phyloP scores from a whole-genome alignment of 208 protist genomes.

The Leishmania amazonensis region DNA sequence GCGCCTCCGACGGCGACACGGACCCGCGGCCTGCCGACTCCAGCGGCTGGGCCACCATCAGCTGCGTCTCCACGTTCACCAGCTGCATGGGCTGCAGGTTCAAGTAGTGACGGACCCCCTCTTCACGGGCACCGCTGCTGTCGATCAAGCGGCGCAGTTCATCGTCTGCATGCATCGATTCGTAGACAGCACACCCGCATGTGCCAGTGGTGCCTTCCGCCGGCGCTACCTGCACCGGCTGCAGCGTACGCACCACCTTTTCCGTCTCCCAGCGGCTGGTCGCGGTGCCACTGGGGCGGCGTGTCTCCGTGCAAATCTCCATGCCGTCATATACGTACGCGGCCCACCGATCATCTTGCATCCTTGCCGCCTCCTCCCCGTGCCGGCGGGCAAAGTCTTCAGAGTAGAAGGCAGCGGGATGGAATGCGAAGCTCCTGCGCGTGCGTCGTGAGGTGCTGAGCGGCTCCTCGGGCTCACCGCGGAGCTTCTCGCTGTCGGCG shows the following conservation, averaged over 20 bases:
- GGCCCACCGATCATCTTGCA: constrained; percentile 31
- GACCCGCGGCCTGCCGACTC: constrained; percentile 21
- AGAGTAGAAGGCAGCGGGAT: constrained; percentile 29
- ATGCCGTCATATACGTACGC: constrained; percentile 37
- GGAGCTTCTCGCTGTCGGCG: constrained; percentile 15
- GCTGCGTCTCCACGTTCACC: constrained; percentile 49
- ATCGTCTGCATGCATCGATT: constrained; percentile 12
- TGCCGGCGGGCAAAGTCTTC: constrained; percentile 24
- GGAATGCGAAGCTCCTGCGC: constrained; percentile 31
- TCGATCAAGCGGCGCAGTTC: constrained; percentile 37
- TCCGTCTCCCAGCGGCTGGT: constrained; percentile 29
- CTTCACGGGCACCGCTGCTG: constrained; percentile 33
- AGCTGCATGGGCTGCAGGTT: constrained; percentile 78
- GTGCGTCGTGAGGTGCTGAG: constrained; percentile 25
- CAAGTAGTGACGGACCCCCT: constrained; percentile 54
- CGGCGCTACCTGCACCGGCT: constrained; percentile 44
- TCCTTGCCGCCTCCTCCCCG: constrained; percentile 3
- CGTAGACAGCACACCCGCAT: constrained; percentile 56
- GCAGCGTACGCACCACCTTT: constrained; percentile 43
- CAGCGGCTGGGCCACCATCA: constrained; percentile 33
- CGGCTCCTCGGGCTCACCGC: not conserved
- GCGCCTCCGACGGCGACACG: constrained; percentile 14
- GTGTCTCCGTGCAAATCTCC: constrained; percentile 15
- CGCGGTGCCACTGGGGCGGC: constrained; percentile 16
- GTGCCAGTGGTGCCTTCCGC: constrained; percentile 6